Evolutionary conservation across 176 grass and related monocot species (phyloP), one percentile per base, ranked within the genome.

Genomic region (Musa troglodytarum): DNA sequence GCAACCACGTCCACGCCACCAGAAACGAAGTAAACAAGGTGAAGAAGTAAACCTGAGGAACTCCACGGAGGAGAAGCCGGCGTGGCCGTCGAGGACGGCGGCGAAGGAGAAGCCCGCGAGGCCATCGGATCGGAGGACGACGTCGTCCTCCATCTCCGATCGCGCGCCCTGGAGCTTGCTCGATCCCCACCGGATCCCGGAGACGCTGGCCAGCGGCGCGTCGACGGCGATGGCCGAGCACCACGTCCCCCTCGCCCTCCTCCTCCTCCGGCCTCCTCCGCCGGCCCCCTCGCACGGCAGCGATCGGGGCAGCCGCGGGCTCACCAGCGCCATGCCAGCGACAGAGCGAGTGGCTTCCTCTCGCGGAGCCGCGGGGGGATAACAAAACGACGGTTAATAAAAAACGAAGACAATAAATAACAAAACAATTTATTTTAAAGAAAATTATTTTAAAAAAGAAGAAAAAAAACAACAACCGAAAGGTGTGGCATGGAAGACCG

Each of bases 121-220:
- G 8, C 80, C 82, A 59, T 85, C 84, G 15, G 86, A 74, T 9
- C 86, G 77, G 75, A 94, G 57, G 69, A 99, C 65, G 76, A 94
- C 73, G 26, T 99, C 88, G 80, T 99, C 95, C 90, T 99, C 90
- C 90, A 91, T 99, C 86, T 99, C 95, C 11, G 92, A 87, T 43
- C 90, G 90, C 25, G 78, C 64, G 78, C 90, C 95, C 78, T 99
- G 88, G 68, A 91, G 80, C 90, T 99, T 99, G 78, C 81, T 84
- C 50, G 69, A 93, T 26, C 95, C 90, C 95, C 88, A 99, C 23
- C 86, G 86, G 58, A 99, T 81, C 66, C 78, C 67, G 52, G 86
- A 83, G 64, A 99, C 53, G 74, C 66, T 81, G 21, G 82, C 66
- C 49, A 76, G 21, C 26, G 85, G 71, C 69, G 82, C 67, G 4